These are phyloP conservation scores for Gossypium davidsonii DNA, from an alignment of 441 rosid species.

Conservation along the genomic window DNA sequence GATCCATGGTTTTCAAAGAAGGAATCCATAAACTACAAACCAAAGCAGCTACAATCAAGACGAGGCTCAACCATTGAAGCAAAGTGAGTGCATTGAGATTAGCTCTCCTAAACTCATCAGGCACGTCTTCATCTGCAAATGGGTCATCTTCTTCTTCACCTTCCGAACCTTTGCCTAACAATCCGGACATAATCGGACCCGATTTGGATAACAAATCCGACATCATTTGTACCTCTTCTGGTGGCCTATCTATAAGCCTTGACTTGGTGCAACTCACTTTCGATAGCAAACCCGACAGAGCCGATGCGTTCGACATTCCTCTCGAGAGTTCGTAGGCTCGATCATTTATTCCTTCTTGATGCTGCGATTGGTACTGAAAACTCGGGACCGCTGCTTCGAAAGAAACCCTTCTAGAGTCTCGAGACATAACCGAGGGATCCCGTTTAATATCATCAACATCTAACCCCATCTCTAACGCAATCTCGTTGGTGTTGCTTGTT, in stretches of 20 bases:
- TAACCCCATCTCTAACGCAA: slow-evolving; percentile 58
- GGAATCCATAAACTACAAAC: slow-evolving; percentile 30
- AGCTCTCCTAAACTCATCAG: slow-evolving; percentile 36
- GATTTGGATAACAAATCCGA: slow-evolving; percentile 38
- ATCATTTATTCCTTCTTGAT: slow-evolving; percentile 9
- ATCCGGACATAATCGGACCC: slow-evolving; percentile 38
- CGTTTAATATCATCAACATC: slow-evolving; percentile 38
- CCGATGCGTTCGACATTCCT: slow-evolving; percentile 38
- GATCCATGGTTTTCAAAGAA: slow-evolving; percentile 12
- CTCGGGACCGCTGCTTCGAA: slow-evolving; percentile 35
- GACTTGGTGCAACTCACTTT: slow-evolving; percentile 44
- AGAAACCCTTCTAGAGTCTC: slow-evolving; percentile 33
- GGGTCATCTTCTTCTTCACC: slow-evolving; percentile 56
- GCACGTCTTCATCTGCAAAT: slow-evolving; percentile 52
- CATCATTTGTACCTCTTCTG: slow-evolving; percentile 31
- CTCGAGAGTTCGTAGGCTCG: slow-evolving; percentile 26
- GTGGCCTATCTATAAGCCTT: slow-evolving; percentile 49
- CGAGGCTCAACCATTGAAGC: slow-evolving; percentile 60
- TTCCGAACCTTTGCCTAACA: slow-evolving; percentile 17
- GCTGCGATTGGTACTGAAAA: slow-evolving; percentile 7
- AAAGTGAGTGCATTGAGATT: slow-evolving; percentile 32
- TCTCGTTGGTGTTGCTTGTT: slow-evolving; percentile 32
- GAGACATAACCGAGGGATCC: not conserved
- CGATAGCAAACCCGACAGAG: slow-evolving; percentile 27
- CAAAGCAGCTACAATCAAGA: slow-evolving; percentile 36